Conservation (phyloP, 108 stramenopile genomes). For the Nannochloropsis gaditana region DNA sequence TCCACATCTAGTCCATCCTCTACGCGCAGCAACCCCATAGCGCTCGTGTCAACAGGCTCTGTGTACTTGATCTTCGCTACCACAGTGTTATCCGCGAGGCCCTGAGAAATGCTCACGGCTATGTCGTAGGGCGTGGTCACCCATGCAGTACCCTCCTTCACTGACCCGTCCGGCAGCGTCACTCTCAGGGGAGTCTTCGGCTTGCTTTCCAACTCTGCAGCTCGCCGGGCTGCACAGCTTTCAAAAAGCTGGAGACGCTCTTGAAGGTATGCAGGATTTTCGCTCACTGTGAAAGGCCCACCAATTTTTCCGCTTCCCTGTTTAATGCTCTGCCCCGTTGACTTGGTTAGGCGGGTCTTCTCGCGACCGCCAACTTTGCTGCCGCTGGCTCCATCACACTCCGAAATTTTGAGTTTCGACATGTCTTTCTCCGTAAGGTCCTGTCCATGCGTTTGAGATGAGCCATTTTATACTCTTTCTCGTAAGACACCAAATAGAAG, state of each 20-base stretch:
- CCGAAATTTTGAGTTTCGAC: background rate
- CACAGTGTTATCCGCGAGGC: slow-evolving; percentile 69
- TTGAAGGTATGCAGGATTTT: slow-evolving; percentile 49
- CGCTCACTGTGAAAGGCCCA: slow-evolving; percentile 29
- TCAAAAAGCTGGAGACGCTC: slow-evolving; percentile 50
- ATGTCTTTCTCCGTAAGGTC: background rate
- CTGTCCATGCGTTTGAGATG: background rate
- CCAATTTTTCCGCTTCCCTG: slow-evolving; percentile 33
- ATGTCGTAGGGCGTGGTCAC: slow-evolving; percentile 88
- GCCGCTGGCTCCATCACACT: background rate
- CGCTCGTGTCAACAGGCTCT: background rate
- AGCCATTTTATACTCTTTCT: background rate
- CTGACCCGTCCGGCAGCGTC: slow-evolving; percentile 90
- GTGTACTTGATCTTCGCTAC: slow-evolving; percentile 83
- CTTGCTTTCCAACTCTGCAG: slow-evolving; percentile 51
- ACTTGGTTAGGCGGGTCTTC: slow-evolving; percentile 45
- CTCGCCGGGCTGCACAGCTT: slow-evolving; percentile 31
- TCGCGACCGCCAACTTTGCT: slow-evolving; percentile 32
- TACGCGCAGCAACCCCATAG: slow-evolving; percentile 18
- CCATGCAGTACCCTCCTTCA: slow-evolving; percentile 57
- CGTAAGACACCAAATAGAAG: no score
- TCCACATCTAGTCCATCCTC: slow-evolving; percentile 33
- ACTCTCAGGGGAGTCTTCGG: slow-evolving; percentile 72
- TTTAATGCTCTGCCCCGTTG: slow-evolving; percentile 37
- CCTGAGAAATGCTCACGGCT: slow-evolving; percentile 75